Base-by-base conservation (phyloP, 2,329 filamentous ascomycete species). In the Colletotrichum neosansevieriae region DNA sequence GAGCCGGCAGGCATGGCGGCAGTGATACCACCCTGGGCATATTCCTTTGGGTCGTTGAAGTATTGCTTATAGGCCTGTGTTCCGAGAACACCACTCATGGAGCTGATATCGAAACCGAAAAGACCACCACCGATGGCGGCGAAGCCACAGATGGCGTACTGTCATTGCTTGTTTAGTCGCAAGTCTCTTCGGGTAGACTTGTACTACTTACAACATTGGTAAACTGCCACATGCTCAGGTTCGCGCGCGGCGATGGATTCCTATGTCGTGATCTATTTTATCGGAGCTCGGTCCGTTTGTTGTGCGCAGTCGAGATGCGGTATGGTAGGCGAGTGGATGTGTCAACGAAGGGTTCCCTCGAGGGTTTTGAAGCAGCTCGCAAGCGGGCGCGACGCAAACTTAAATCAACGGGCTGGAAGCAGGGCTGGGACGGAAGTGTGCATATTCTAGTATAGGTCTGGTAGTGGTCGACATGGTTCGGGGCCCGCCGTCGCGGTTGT, bases 31-130 rank as follows among this genome's bases (percentile, higher is more conserved):
- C 90, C 91, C 78, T 93, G 91, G 0, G 85, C 82, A 72, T 86
- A 84, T 1, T 83, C 85, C 17, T 76, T 75, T 3, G 85, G 85
- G 62, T 92, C 86, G 73, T 88, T 82, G 80, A 94, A 94, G 78
- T 92, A 94, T 73, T 87, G 88, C 73, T 88, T 89, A 77, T 94
- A 94, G 53, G 89, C 86, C 64, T 88, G 79, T 0, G 89, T 92
- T 34, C 88, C 89, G 42, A 94, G 82, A 24, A 89, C 87, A 51
- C 87, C 88, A 42, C 87, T 89, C 91, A 94, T 93, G 49, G 89
- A 92, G 63, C 86, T 88, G 74, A 94, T 93, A 79, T 94, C 92
- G 76, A 94, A 94, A 73, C 92, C 92, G 74, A 94, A 94, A 29
- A 94, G 82, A 24, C 86, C 88, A 76, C 91, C 91, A 86, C 86